A percentile compares a stretch with the other conserved stretches of the same genome.
phyloP scores from a whole-genome alignment of 2,329 filamentous ascomycete genomes.

The Akanthomyces lecanii region DNA sequence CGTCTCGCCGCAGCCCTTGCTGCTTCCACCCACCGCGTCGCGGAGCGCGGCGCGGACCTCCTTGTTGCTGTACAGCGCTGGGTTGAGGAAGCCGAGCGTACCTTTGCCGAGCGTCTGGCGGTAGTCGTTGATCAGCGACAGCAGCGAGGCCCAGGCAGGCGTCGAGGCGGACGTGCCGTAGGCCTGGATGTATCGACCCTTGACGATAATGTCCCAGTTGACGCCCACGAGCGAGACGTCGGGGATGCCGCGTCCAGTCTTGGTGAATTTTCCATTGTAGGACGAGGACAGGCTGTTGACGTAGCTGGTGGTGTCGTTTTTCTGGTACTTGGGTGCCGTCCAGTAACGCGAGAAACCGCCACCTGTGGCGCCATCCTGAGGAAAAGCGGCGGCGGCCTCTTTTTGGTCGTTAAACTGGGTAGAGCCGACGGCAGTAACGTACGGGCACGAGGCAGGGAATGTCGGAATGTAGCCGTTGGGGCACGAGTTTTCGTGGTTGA shows the following conservation, averaged over 20 bases:
- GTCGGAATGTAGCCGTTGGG: slow-evolving; percentile 31
- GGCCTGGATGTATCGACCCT: not conserved
- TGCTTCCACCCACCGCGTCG: not conserved
- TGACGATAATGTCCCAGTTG: not conserved
- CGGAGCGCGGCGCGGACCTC: not conserved
- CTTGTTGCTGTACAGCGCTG: slow-evolving; percentile 1
- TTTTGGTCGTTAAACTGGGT: slow-evolving; percentile 41
- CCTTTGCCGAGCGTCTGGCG: slow-evolving; percentile 4
- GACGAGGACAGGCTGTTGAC: slow-evolving; percentile 32
- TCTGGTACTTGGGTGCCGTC: slow-evolving; percentile 44
- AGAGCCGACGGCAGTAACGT: slow-evolving; percentile 48
- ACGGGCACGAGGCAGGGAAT: slow-evolving; percentile 39
- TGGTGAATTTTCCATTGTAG: slow-evolving; percentile 37
- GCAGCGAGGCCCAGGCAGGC: not conserved
- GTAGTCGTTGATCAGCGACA: slow-evolving; percentile 10
- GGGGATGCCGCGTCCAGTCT: slow-evolving; percentile 39
- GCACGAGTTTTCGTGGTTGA: slow-evolving; percentile 19
- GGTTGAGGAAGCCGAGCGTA: slow-evolving; percentile 11
- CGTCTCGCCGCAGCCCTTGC: not conserved
- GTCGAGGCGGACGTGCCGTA: slow-evolving; percentile 5
- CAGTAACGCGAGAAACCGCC: slow-evolving; percentile 50
- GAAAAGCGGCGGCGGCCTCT: slow-evolving; percentile 42
- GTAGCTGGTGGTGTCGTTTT: slow-evolving; percentile 35
- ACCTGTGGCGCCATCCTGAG: slow-evolving; percentile 41
- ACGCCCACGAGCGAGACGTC: slow-evolving; percentile 32